Evolutionary conservation across 768 basidiomycete species (phyloP).

Genomic region (Leccinum subtestaceum): DNA sequence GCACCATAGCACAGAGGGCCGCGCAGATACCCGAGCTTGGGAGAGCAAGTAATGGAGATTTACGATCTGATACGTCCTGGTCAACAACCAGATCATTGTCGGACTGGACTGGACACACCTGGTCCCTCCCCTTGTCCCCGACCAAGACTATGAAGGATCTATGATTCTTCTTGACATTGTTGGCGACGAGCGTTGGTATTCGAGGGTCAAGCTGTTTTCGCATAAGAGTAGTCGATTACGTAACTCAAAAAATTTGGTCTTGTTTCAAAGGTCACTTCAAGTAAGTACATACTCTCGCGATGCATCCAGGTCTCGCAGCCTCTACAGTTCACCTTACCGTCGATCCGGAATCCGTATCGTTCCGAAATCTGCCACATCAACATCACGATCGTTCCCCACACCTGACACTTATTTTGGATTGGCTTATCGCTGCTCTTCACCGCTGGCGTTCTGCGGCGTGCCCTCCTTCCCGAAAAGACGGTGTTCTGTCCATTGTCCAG

Average conservation of each 20-base stretch:
- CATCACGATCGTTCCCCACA: too few species aligned
- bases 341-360: too few species aligned
- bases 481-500: constrained; percentile 53
- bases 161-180: constrained; percentile 91
- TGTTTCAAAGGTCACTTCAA: not conserved
- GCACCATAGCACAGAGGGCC: constrained; percentile 94
- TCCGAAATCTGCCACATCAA: too few species aligned
- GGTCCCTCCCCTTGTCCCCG: constrained; percentile 90
- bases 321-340: too few species aligned
- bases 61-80: constrained; percentile 56
- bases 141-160: constrained; percentile 95
- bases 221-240: constrained; percentile 40
- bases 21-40: constrained; percentile 83
- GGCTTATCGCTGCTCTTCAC: too few species aligned
- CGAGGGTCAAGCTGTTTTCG: constrained; percentile 89
- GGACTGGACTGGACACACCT: constrained; percentile 47
- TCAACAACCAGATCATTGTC: not conserved
- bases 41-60: constrained; percentile 95
- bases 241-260: not conserved
- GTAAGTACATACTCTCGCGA: too few species aligned
- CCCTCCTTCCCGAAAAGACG: too few species aligned
- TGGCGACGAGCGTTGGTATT: constrained; percentile 87
- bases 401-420: too few species aligned
- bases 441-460: too few species aligned
- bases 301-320: too few species aligned